Evolutionary conservation across 768 basidiomycete genomes (phyloP).

Genomic region (Thelephora aurantiotincta): DNA sequence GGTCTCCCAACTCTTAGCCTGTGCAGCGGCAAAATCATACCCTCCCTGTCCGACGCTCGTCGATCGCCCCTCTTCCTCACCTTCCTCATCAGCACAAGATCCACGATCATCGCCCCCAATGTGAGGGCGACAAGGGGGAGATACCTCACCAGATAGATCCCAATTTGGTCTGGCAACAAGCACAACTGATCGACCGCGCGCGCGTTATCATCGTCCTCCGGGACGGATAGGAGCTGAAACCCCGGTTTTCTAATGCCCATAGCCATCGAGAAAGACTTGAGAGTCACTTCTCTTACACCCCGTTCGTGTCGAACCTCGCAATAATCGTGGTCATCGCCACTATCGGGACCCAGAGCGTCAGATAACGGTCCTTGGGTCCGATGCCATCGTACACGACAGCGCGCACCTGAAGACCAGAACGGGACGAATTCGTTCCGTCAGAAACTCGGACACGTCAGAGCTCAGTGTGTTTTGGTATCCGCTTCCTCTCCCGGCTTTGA

Average conservation of each 20-base stretch:
- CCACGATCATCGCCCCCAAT: constrained; percentile 17
- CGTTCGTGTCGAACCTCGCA: constrained; percentile 59
- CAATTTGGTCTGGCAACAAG: constrained; percentile 71
- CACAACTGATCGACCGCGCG: constrained; percentile 44
- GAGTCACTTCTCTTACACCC: constrained; percentile 56
- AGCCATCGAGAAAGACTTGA: constrained; percentile 84
- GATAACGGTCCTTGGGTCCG: not conserved
- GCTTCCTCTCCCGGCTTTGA: constrained; percentile 58
- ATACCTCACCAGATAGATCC: constrained; percentile 64
- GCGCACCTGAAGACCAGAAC: constrained; percentile 60
- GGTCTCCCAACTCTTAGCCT: too few species aligned
- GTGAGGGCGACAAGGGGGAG: constrained; percentile 53
- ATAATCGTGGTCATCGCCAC: constrained; percentile 93
- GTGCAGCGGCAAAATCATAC: too few species aligned
- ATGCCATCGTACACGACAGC: too few species aligned
- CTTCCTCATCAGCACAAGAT: too few species aligned
- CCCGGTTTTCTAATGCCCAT: constrained; percentile 79
- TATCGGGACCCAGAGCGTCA: constrained; percentile 17
- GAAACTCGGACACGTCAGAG: constrained; percentile 44
- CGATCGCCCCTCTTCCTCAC: too few species aligned
- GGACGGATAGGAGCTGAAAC: constrained; percentile 73
- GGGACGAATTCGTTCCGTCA: constrained; percentile 54
- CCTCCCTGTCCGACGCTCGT: too few species aligned
- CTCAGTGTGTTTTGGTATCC: constrained; percentile 83
- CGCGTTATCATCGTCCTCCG: constrained; percentile 21